phyloP scores from a whole-genome alignment of 345 rosid genomes.

The Aquilaria sinensis region DNA sequence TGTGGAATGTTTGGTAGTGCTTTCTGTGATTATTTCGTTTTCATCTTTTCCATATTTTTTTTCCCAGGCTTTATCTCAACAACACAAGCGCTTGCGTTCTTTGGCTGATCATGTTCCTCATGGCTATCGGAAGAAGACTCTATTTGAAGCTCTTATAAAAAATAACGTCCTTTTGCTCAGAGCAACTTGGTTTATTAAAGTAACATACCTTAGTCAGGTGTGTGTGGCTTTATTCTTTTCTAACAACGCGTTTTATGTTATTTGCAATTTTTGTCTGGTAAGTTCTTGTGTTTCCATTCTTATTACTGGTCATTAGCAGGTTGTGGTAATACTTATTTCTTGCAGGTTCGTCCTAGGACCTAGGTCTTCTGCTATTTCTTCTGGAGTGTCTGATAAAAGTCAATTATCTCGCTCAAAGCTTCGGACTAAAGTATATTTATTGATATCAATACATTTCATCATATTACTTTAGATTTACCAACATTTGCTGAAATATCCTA shows the following conservation, averaged over 20 bases:
- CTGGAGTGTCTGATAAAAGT: constrained; percentile 59
- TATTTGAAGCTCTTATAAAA: no score
- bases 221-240: no score
- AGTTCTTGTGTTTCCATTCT: neutral
- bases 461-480: no score
- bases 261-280: no score
- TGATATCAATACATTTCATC: no score
- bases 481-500: no score
- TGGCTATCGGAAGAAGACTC: constrained; percentile 66
- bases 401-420: constrained; percentile 69
- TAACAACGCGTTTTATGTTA: no score
- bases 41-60: neutral
- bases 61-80: constrained; percentile 74
- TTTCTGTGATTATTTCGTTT: no score
- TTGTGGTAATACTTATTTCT: constrained; percentile 17
- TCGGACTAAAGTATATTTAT: constrained; percentile 99
- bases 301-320: constrained; percentile 15
- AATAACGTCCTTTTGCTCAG: no score
- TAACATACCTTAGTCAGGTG: no score
- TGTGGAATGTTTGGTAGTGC: no score
- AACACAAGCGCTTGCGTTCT: constrained; percentile 76
- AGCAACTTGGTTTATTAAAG: no score
- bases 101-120: constrained; percentile 92
- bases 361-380: constrained; percentile 42
- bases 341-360: constrained; percentile 83